Conservation (phyloP, 179 eudicot genomes). For the Heliamphora ciliata region DNA sequence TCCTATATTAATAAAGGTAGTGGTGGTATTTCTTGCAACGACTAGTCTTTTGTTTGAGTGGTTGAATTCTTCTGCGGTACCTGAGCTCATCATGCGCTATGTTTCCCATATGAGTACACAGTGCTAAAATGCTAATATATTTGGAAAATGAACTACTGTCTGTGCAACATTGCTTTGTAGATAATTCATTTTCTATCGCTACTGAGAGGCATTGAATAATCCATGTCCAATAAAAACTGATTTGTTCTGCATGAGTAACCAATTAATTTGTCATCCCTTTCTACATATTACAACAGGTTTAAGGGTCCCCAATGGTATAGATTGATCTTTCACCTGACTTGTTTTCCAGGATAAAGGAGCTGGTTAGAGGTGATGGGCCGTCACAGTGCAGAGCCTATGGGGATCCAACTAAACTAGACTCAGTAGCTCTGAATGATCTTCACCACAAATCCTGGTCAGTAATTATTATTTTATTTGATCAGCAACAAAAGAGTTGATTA, state of each 20-base stretch:
- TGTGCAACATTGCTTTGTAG: neutral
- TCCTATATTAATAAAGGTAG: neutral
- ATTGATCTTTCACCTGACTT: conserved; percentile 10
- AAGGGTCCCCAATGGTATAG: neutral
- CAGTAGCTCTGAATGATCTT: conserved; percentile 31
- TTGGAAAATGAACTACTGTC: neutral
- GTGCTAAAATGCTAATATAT: neutral
- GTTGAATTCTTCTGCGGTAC: neutral
- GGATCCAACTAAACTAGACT: conserved; percentile 33
- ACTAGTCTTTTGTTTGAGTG: neutral
- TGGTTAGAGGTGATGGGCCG: conserved; percentile 28
- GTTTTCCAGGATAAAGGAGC: conserved; percentile 40
- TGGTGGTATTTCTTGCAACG: neutral
- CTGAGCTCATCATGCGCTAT: conserved; percentile 1
- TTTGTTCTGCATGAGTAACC: neutral
- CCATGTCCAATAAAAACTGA: neutral
- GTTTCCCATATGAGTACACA: neutral
- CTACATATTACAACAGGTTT: neutral
- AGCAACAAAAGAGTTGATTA: no score
- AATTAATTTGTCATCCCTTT: neutral
- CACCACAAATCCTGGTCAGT: conserved; percentile 48
- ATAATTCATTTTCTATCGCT: neutral
- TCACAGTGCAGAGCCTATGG: conserved; percentile 30
- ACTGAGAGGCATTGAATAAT: neutral
- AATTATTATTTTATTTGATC: neutral